These are phyloP conservation scores for Fonsecaea multimorphosa DNA, from an alignment of 2,329 filamentous ascomycete genomes.

Conservation along the genomic window DNA sequence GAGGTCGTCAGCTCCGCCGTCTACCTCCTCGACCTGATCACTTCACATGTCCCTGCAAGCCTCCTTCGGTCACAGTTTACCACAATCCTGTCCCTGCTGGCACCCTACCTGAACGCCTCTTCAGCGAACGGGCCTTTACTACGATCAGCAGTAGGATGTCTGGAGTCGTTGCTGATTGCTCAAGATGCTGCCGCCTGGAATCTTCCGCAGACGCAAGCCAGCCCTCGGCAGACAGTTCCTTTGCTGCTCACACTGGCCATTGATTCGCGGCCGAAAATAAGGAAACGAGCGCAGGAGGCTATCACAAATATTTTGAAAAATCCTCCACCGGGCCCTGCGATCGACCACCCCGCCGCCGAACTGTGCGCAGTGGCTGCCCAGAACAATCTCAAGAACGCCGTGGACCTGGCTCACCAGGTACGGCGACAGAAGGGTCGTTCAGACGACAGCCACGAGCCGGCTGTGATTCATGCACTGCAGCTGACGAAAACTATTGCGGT, in stretches of 20 bases:
- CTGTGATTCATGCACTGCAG: slow-evolving; percentile 88
- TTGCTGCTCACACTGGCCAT: slow-evolving; percentile 83
- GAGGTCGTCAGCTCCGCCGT: slow-evolving; percentile 85
- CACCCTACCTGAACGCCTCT: slow-evolving; percentile 77
- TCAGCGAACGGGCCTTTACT: slow-evolving; percentile 88
- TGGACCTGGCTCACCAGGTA: slow-evolving; percentile 70
- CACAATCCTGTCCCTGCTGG: slow-evolving; percentile 85
- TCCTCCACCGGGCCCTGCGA: slow-evolving; percentile 85
- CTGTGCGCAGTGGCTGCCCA: slow-evolving; percentile 94
- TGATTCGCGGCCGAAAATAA: slow-evolving; percentile 88
- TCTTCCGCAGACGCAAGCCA: slow-evolving; percentile 78
- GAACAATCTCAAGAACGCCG: slow-evolving; percentile 73
- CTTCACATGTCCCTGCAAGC: slow-evolving; percentile 80
- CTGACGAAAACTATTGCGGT: slow-evolving; percentile 87
- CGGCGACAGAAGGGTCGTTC: slow-evolving; percentile 66
- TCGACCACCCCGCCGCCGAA: slow-evolving; percentile 93
- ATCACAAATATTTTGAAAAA: slow-evolving; percentile 80
- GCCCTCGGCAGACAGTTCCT: slow-evolving; percentile 84
- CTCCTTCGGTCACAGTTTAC: slow-evolving; percentile 94
- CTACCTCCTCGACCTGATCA: slow-evolving; percentile 93
- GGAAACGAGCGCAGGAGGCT: slow-evolving; percentile 90
- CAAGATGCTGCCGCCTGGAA: slow-evolving; percentile 91
- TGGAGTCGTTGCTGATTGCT: slow-evolving; percentile 87
- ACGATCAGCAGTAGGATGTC: slow-evolving; percentile 85
- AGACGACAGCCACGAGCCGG: slow-evolving; percentile 73